Base-by-base conservation (phyloP, 2,329 filamentous ascomycete species). In the Cucurbitaria berberidis region DNA sequence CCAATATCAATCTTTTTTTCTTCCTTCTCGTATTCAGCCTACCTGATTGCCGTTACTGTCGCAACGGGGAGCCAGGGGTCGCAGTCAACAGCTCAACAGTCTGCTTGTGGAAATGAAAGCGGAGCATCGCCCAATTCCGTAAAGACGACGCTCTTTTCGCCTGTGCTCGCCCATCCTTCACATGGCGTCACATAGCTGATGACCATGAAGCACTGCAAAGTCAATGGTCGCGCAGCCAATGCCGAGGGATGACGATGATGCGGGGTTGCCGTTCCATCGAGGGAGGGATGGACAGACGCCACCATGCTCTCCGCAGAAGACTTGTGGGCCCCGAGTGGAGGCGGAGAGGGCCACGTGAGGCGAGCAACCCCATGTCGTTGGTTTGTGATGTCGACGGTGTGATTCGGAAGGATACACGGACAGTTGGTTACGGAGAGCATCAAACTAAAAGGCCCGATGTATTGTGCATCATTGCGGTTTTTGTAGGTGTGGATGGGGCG, bases 31-130 rank as follows among this genome's bases (percentile, higher is more conserved):
- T n/a, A n/a, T n/a, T n/a, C n/a, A n/a, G n/a, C 48, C 44, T 21
- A 34, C 34, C 32, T 29, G 18, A 32, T 41, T 45, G 55, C 55
- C 22, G 50, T 43, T 56, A 26, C 41, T 53, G 51, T 53, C 51
- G 60, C 55, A 52, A 54, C 51, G 49, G 57, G 50, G n/a, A n/a
- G n/a, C n/a, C 59, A 15, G 53, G 41, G 57, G 51, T 56, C 55
- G 46, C 53, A 54, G 53, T 57, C 62, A 66, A 64, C 62, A 66
- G 53, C 59, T 67, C 64, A 67, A 67, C 64, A 67, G 54, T 52
- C 51, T 54, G 51, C 44, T 50, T 51, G 57, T 55, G 57, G 59
- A 59, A 57, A 65, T 64, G 55, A 63, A 55, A 52, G 55, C 61
- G 59, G 64, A 62, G 57, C 57, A 57, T 45, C 30, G 43, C 30